Percentiles rank a stretch among this genome's conserved stretches.
Conservation (phyloP, 192 early-diverging fungal species). For the Dimargaris xerosporica region DNA sequence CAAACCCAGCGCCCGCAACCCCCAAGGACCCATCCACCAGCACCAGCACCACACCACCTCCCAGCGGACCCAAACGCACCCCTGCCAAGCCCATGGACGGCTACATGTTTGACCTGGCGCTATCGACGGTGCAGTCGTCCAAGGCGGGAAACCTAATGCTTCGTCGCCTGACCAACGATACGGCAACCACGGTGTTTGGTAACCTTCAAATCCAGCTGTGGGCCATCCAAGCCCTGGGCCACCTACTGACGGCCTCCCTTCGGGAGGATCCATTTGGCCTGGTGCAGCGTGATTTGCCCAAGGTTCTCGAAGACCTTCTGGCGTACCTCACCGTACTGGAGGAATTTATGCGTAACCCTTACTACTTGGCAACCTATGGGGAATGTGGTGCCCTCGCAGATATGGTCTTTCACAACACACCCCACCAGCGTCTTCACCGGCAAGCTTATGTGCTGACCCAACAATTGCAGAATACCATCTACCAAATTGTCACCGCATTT, state of each 20-base stretch:
- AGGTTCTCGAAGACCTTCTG: background rate
- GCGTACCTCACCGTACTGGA: background rate
- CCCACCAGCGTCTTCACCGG: conserved; percentile 7
- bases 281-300: background rate
- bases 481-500: conserved; percentile 3
- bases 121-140: background rate
- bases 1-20: background rate
- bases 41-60: background rate
- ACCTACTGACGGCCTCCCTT: background rate
- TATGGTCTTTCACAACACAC: background rate
- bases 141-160: background rate
- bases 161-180: conserved; percentile 2
- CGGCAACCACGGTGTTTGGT: background rate
- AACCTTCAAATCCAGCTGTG: conserved; percentile 10
- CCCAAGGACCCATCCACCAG: background rate
- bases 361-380: background rate
- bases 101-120: conserved; percentile 3
- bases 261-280: conserved; percentile 5
- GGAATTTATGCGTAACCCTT: conserved; percentile 2
- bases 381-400: background rate
- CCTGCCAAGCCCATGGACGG: conserved; percentile 8
- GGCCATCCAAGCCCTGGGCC: conserved; percentile 10
- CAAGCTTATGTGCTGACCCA: conserved; percentile 10
- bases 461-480: conserved; percentile 7
- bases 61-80: background rate